These are phyloP conservation scores for Cenococcum geophilum DNA, from an alignment of 495 filamentous ascomycete species.

Conservation along the genomic window DNA sequence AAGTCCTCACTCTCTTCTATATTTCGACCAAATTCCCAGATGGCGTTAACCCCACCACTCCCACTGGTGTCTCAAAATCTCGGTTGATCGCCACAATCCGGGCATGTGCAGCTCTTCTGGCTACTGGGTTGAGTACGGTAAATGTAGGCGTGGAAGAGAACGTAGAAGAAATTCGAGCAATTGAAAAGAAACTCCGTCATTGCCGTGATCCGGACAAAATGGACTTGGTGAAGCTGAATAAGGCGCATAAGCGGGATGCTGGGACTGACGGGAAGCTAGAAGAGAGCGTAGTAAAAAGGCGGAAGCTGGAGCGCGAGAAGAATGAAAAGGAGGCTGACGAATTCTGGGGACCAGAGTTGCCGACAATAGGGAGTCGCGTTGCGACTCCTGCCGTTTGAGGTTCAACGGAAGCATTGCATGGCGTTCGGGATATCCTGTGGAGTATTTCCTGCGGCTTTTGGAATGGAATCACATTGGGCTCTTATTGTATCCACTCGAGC, in stretches of 20 bases:
- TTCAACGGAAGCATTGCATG: not conserved
- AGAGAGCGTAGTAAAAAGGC: constrained; percentile 50
- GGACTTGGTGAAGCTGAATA: constrained; percentile 55
- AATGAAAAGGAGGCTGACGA: constrained; percentile 49
- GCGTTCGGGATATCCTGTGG: not conserved
- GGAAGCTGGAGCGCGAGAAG: constrained; percentile 51
- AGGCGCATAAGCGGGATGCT: constrained; percentile 44
- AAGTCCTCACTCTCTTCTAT: constrained; percentile 63
- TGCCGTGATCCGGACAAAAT: constrained; percentile 66
- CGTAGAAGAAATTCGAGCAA: constrained; percentile 44
- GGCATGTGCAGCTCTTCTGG: constrained; percentile 41
- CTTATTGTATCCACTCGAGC: too few relatives aligned
- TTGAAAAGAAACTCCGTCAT: constrained; percentile 63
- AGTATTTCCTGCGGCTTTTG: too few relatives aligned
- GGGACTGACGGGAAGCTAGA: constrained; percentile 39
- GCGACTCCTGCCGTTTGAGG: not conserved
- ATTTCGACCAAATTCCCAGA: constrained; percentile 61
- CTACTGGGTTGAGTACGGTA: constrained; percentile 27
- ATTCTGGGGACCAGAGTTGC: constrained; percentile 44
- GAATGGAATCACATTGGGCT: too few relatives aligned
- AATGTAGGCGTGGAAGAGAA: constrained; percentile 35
- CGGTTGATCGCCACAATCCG: constrained; percentile 44
- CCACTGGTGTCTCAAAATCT: not conserved
- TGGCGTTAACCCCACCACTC: not conserved
- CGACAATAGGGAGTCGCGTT: constrained; percentile 8